These are phyloP conservation scores for Trichoderma guizhouense DNA, from an alignment of 2,329 filamentous ascomycete species.

Conservation along the genomic window DNA sequence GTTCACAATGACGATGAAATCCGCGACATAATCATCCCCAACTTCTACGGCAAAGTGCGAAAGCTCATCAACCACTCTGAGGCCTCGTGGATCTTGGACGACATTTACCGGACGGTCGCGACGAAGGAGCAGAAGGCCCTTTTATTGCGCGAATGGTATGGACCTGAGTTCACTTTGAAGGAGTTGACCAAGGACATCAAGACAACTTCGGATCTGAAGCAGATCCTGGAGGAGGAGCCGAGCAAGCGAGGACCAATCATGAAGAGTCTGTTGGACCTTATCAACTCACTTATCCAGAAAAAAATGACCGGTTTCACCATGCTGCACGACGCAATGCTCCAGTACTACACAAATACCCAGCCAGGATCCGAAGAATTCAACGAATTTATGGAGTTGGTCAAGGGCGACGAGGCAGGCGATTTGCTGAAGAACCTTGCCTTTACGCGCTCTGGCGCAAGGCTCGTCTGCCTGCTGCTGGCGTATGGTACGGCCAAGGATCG, in stretches of 20 bases:
- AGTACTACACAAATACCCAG: slow-evolving; percentile 83
- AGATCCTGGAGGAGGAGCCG: slow-evolving; percentile 72
- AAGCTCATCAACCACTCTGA: slow-evolving; percentile 95
- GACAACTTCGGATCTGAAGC: slow-evolving; percentile 64
- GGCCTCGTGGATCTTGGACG: slow-evolving; percentile 95
- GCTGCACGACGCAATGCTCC: slow-evolving; percentile 96
- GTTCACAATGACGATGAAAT: slow-evolving; percentile 88
- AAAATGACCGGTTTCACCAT: slow-evolving; percentile 96
- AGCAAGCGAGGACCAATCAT: slow-evolving; percentile 87
- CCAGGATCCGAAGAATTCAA: slow-evolving; percentile 75
- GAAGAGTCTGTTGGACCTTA: slow-evolving; percentile 78
- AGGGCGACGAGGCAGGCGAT: slow-evolving; percentile 87
- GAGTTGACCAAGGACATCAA: slow-evolving; percentile 54
- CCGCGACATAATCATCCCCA: slow-evolving; percentile 81
- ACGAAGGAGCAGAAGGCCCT: slow-evolving; percentile 81
- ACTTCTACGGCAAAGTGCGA: slow-evolving; percentile 92
- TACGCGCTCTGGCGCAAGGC: slow-evolving; percentile 79
- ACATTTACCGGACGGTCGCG: slow-evolving; percentile 87
- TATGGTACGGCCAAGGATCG: slow-evolving; percentile 89
- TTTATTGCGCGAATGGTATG: slow-evolving; percentile 93
- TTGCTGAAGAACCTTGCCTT: slow-evolving; percentile 94
- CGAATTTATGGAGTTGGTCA: slow-evolving; percentile 86
- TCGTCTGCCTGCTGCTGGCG: slow-evolving; percentile 79
- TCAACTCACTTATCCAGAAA: slow-evolving; percentile 93
- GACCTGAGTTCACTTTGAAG: slow-evolving; percentile 84